A percentile compares a stretch with the other conserved stretches of the same genome.
These are phyloP conservation scores for Spathaspora jeffriesii DNA, from an alignment of 1,139 yeast species.

Conservation along the genomic window DNA sequence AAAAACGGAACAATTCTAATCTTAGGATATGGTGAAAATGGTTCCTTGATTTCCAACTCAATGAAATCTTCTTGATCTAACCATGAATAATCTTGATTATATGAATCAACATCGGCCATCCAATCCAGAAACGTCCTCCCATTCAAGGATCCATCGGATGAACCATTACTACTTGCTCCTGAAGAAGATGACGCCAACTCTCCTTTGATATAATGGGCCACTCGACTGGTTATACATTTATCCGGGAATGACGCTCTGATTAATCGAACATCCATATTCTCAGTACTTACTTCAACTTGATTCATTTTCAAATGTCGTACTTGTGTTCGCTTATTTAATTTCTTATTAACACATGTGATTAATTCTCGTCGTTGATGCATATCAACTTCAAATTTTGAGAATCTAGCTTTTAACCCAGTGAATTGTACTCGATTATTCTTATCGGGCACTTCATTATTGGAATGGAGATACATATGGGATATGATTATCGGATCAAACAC, in stretches of 20 bases:
- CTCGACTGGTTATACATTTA: slow-evolving; percentile 44
- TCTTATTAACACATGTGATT: slow-evolving; percentile 55
- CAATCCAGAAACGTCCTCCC: slow-evolving; percentile 15
- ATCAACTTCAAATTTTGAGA: slow-evolving; percentile 68
- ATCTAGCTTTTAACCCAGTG: slow-evolving; percentile 80
- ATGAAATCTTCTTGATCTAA: slow-evolving; percentile 77
- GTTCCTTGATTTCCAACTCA: slow-evolving; percentile 63
- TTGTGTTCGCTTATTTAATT: slow-evolving; percentile 56
- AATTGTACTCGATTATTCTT: slow-evolving; percentile 54
- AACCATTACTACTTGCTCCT: slow-evolving; percentile 8
- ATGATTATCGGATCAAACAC: slow-evolving; percentile 72
- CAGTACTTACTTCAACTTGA: slow-evolving; percentile 74
- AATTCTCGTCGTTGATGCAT: slow-evolving; percentile 82
- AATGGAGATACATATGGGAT: slow-evolving; percentile 68
- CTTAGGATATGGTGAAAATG: slow-evolving; percentile 51
- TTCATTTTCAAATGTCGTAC: slow-evolving; percentile 67
- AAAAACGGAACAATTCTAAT: slow-evolving; percentile 66
- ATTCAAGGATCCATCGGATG: slow-evolving; percentile 9
- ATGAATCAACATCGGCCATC: slow-evolving; percentile 31
- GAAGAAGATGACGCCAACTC: slow-evolving; percentile 12
- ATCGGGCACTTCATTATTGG: slow-evolving; percentile 29
- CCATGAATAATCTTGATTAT: slow-evolving; percentile 65
- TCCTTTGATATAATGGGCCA: slow-evolving; percentile 45
- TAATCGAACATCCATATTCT: slow-evolving; percentile 71
- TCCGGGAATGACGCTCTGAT: slow-evolving; percentile 69